These are phyloP conservation scores for Entelexis sorbosivorans DNA, from an alignment of 1,139 yeast species.

Conservation along the genomic window DNA sequence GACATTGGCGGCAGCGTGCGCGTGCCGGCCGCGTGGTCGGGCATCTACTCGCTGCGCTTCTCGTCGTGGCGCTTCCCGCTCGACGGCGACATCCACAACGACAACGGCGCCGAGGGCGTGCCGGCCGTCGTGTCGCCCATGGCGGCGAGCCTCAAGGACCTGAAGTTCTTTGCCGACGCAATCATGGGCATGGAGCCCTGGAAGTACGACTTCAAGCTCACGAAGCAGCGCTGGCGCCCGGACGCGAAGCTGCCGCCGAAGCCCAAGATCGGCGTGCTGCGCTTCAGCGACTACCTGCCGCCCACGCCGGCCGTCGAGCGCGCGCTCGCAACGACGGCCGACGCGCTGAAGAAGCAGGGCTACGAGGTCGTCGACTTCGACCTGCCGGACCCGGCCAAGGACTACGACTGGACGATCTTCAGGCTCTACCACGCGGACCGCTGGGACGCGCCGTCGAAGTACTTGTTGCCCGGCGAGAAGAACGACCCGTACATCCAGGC, in stretches of 20 bases:
- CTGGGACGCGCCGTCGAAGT: neutral
- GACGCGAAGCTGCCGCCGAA: slow-evolving; percentile 36
- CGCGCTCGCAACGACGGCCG: slow-evolving; percentile 40
- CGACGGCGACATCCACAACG: slow-evolving; percentile 26
- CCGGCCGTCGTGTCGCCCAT: slow-evolving; percentile 50
- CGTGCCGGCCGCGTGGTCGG: slow-evolving; percentile 40
- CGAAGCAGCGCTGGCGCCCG: slow-evolving; percentile 52
- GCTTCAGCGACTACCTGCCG: slow-evolving; percentile 38
- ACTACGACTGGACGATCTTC: slow-evolving; percentile 6
- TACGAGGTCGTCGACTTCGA: slow-evolving; percentile 52
- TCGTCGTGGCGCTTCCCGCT: slow-evolving; percentile 44
- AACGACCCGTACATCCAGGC: slow-evolving; percentile 13
- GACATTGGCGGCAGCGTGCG: slow-evolving; percentile 53
- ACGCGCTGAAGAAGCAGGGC: slow-evolving; percentile 42
- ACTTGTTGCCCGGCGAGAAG: slow-evolving; percentile 15
- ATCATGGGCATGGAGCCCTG: slow-evolving; percentile 54
- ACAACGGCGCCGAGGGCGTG: slow-evolving; percentile 42
- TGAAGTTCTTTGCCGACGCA: slow-evolving; percentile 49
- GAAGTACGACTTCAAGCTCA: slow-evolving; percentile 46
- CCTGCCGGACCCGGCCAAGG: slow-evolving; percentile 31
- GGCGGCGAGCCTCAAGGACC: slow-evolving; percentile 49
- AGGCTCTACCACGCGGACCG: slow-evolving; percentile 13
- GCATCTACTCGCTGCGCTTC: slow-evolving; percentile 40
- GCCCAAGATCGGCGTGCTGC: slow-evolving; percentile 39
- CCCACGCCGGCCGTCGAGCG: slow-evolving; percentile 56